These are phyloP conservation scores for Trichoderma polysporum DNA, from an alignment of 2,329 filamentous ascomycete genomes.

Conservation along the genomic window DNA sequence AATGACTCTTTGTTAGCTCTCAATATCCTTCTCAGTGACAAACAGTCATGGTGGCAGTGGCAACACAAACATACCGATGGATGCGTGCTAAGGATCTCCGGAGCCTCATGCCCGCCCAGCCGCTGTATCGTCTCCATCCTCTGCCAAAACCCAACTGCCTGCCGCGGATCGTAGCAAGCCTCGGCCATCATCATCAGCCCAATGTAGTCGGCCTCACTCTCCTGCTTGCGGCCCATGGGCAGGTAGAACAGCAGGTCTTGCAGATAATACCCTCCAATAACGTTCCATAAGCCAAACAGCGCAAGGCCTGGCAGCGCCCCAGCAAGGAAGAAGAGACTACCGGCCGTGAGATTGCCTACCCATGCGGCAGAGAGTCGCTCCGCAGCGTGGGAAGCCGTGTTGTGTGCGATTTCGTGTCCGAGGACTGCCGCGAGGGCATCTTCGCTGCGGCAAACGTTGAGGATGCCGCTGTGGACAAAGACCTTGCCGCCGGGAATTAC, in stretches of 20 bases:
- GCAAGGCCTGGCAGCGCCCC: constrained; percentile 43
- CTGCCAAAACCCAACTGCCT: constrained; percentile 66
- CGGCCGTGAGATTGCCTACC: constrained; percentile 52
- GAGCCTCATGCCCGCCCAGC: constrained; percentile 48
- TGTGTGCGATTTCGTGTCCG: constrained; percentile 79
- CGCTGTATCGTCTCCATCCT: constrained; percentile 58
- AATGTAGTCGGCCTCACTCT: constrained; percentile 77
- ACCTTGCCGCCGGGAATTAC: constrained; percentile 78
- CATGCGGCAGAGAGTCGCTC: constrained; percentile 60
- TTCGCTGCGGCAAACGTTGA: constrained; percentile 65
- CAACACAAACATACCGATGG: constrained; percentile 55
- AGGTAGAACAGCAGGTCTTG: constrained; percentile 64
- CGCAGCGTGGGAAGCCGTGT: constrained; percentile 65
- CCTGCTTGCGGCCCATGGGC: constrained; percentile 70
- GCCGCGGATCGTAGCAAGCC: constrained; percentile 70
- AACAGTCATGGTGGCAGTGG: not conserved
- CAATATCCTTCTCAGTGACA: not conserved
- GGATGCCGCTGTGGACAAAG: constrained; percentile 73
- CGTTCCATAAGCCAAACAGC: constrained; percentile 41
- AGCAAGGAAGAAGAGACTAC: constrained; percentile 50
- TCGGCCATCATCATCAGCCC: constrained; percentile 81
- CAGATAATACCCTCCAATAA: constrained; percentile 46
- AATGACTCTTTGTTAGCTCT: not conserved
- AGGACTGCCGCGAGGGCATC: constrained; percentile 72
- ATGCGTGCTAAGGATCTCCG: constrained; percentile 75